Conservation (phyloP, 768 basidiomycete genomes). For the Cystofilobasidium ferigula region DNA sequence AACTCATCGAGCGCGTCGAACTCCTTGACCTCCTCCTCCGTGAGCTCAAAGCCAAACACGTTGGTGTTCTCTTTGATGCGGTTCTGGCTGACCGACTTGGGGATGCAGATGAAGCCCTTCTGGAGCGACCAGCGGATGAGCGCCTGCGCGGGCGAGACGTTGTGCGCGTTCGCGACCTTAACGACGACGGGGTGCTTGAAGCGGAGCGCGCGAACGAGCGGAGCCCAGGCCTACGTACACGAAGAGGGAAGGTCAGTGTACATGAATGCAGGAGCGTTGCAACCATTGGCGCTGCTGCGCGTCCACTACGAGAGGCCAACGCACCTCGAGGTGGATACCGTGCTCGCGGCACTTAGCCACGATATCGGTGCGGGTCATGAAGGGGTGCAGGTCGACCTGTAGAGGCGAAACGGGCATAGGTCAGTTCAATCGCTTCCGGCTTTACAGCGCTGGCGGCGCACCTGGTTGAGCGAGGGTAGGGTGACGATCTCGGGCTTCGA, state of each 20-base stretch:
- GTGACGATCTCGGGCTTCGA: slow-evolving; percentile 34
- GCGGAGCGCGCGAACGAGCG: slow-evolving; percentile 55
- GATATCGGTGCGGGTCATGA: slow-evolving; percentile 53
- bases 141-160: slow-evolving; percentile 53
- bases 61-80: slow-evolving; percentile 42
- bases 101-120: slow-evolving; percentile 47
- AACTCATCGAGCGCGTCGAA: slow-evolving; percentile 39
- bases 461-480: slow-evolving; percentile 55
- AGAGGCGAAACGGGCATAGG: neutral
- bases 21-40: slow-evolving; percentile 41
- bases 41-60: slow-evolving; percentile 43
- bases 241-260: neutral
- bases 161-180: slow-evolving; percentile 47
- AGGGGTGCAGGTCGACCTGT: slow-evolving; percentile 50
- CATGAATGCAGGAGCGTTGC: neutral
- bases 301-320: slow-evolving; percentile 30
- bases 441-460: slow-evolving; percentile 28
- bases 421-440: neutral
- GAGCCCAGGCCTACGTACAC: slow-evolving; percentile 55
- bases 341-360: slow-evolving; percentile 51
- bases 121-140: slow-evolving; percentile 76
- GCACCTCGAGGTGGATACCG: slow-evolving; percentile 54
- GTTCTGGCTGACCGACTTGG: slow-evolving; percentile 42
- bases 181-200: slow-evolving; percentile 52
- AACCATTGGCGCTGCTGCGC: too few species aligned